A percentile compares a stretch with the other conserved stretches of the same genome.
Conservation (phyloP, 192 early-diverging fungal genomes). For the Coemansia sp. region DNA sequence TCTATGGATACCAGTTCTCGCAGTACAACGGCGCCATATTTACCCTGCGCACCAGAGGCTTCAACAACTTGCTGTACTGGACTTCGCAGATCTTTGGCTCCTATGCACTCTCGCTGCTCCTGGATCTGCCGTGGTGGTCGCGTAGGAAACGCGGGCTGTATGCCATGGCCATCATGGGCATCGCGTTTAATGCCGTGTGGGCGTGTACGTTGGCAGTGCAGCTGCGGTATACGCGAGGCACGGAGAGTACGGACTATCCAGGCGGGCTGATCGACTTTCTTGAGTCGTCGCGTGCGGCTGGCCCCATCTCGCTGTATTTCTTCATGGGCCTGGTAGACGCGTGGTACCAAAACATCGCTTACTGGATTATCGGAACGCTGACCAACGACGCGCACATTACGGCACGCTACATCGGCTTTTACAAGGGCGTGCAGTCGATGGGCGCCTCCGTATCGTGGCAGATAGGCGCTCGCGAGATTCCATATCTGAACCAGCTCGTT, state of each 20-base stretch:
- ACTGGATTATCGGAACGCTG: slow-evolving; percentile 86
- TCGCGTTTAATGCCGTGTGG: slow-evolving; percentile 62
- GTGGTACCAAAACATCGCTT: slow-evolving; percentile 76
- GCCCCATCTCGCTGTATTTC: slow-evolving; percentile 67
- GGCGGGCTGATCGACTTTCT: slow-evolving; percentile 43
- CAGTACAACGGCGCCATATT: slow-evolving; percentile 65
- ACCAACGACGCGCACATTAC: slow-evolving; percentile 76
- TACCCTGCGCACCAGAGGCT: slow-evolving; percentile 66
- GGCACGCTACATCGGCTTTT: slow-evolving; percentile 76
- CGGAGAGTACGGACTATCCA: slow-evolving; percentile 24
- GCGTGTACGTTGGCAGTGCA: slow-evolving; percentile 62
- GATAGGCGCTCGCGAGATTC: slow-evolving; percentile 58
- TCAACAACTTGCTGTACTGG: slow-evolving; percentile 86
- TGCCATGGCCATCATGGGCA: slow-evolving; percentile 48
- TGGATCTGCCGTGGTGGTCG: slow-evolving; percentile 60
- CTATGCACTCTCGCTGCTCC: slow-evolving; percentile 62
- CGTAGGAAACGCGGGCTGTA: slow-evolving; percentile 66
- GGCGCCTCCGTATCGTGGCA: slow-evolving; percentile 71
- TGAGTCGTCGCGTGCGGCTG: slow-evolving; percentile 55
- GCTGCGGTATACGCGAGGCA: slow-evolving; percentile 52
- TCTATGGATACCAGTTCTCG: slow-evolving; percentile 76
- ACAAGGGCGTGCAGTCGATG: slow-evolving; percentile 83
- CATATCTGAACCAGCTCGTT: slow-evolving; percentile 54
- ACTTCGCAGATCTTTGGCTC: slow-evolving; percentile 73
- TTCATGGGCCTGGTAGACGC: slow-evolving; percentile 79